A percentile compares a stretch with the other conserved stretches of the same genome.
These are phyloP conservation scores for Aethionema arabicum DNA, from an alignment of 345 rosid species.

Conservation along the genomic window DNA sequence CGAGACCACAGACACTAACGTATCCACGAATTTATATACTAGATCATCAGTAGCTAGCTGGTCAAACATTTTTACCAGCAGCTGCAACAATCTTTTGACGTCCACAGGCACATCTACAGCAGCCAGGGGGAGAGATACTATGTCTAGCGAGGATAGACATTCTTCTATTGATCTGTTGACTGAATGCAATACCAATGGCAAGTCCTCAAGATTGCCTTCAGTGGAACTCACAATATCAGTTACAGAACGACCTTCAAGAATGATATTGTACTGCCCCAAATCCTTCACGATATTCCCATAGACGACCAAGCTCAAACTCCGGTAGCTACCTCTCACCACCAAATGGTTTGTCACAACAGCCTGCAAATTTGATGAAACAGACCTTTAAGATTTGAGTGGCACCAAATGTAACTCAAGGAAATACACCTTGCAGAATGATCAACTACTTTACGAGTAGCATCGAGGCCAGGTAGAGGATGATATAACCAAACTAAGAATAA, in stretches of 20 bases:
- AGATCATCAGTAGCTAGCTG: constrained; percentile 47
- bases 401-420: constrained; percentile 13
- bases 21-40: constrained; percentile 51
- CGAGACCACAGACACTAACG: constrained; percentile 55
- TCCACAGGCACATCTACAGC: constrained; percentile 61
- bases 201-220: constrained; percentile 90
- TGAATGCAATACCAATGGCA: constrained; percentile 75
- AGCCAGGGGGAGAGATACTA: constrained; percentile 56
- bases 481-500: constrained; percentile 1
- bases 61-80: constrained; percentile 59
- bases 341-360: constrained; percentile 98
- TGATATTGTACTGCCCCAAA: constrained; percentile 95
- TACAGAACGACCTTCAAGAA: constrained; percentile 85
- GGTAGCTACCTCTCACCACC: constrained; percentile 94
- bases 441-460: constrained; percentile 9
- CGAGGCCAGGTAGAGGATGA: constrained; percentile 1
- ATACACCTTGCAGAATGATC: constrained; percentile 7
- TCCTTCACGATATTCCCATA: constrained; percentile 97
- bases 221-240: constrained; percentile 81
- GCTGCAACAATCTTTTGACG: constrained; percentile 70
- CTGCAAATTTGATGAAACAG: constrained; percentile 46
- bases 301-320: constrained; percentile 85
- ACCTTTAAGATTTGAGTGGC: constrained; percentile 9
- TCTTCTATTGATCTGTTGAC: constrained; percentile 66
- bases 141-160: constrained; percentile 59